Evolutionary conservation across 73 alveolate genomes (phyloP), one percentile per base, ranked within the genome.

Genomic region (Paramecium sexaurelia): DNA sequence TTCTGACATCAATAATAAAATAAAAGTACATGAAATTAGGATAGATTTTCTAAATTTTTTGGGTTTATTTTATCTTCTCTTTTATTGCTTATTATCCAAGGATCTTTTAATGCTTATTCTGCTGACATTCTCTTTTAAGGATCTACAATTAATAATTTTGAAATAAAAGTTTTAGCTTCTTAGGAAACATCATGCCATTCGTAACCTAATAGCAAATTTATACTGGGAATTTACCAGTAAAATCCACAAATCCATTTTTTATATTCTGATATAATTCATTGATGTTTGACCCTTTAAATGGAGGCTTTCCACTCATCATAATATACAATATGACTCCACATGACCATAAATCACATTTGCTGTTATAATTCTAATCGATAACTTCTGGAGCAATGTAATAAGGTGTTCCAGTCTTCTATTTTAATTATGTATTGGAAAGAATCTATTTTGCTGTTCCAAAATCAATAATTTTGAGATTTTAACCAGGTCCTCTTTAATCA

Each of bases 281-380:
- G 61, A 90, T 87, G 17, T 92, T 94, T 33, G 75, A 85, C 37
- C 98, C 98, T 67, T 69, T 91, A 92, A 95, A 95, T 19, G 98
- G 98, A 0, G 96, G 94, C 17, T 86, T 85, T 3, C 98, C 98
- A 92, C 97, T 33, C 71, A 95, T 86, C 94, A 95, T 91, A 13
- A 95, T 93, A 91, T 89, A 95, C 92, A 95, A 85, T 55, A 95
- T 91, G 22, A 95, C 96, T 33, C 98, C 98, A 94, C 97, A 95
- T 13, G 97, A 66, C 97, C 97, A 95, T 45, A 93, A 91, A 95
- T 95, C 97, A 84, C 97, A 87, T 95, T 94, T 95, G 51, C 75
- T 94, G 73, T 95, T 93, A 91, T 95, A 95, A 55, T 87, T 75
- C 57, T 93, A 40, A 41, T 89, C 93, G 26, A 95, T 75, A 13